Evolutionary conservation across 176 grass and related monocot species (phyloP), one percentile per base, ranked within the genome.

Genomic region (Pontederia paniculata): DNA sequence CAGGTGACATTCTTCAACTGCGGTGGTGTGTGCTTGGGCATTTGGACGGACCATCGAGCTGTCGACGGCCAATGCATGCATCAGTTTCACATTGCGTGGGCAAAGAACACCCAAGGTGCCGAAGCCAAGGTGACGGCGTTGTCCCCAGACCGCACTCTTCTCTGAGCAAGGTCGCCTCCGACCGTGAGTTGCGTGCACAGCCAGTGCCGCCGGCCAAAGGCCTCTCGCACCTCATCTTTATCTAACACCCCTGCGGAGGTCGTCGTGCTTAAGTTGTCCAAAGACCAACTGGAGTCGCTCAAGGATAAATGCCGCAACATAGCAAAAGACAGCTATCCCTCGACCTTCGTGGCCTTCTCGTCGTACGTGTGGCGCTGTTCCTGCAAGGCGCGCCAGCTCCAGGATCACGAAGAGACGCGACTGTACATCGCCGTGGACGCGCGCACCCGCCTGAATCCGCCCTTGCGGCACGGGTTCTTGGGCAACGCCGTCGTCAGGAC

Each of bases 21-120:
- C 57, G 82, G 82, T n/a, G 77, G 82, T 17, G 77, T 86, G 60
- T 74, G 51, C 37, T 57, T 86, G 17, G 78, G 83, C 64, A 81
- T 73, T 44, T 73, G 77, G n/a, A 77, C 76, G 83, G 73, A 80
- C 78, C 83, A 81, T 60, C 60, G 70, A 46, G 69, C 74, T 47
- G 70, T 81, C 3, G 83, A 86, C 64, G 83, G 76, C 48, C 65
- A 69, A 2, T 72, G 74, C 55, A 73, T 73, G 25, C 56, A 78
- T 55, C 65, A 81, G 50, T 85, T 85, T 77, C 76, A 77, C 23
- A 67, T 57, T 9, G 69, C 73, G 5, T 85, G 82, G 82, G 54
- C 82, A 9, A 9, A 57, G 55, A 73, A 81, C 11, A 57, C 83
- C 42, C 74, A 73, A 0, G 17, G n/a, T 1, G 1, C 25, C 23